Base-by-base conservation (phyloP, 179 eudicot genomes). In the Nepenthes alata region DNA sequence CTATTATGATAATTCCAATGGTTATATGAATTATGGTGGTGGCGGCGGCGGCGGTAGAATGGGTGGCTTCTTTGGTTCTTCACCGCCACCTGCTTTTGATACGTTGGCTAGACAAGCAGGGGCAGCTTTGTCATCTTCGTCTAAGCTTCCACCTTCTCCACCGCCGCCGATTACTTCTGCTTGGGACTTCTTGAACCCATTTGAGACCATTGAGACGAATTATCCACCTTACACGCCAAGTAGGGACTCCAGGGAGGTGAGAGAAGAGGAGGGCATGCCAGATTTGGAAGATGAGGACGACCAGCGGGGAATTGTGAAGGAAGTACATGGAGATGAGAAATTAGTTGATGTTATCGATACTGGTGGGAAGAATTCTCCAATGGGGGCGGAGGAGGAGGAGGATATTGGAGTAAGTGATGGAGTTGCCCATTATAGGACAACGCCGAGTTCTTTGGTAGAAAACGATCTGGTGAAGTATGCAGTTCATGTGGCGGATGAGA, bases 401-500 rank as follows among this genome's bases (percentile, higher is more conserved):
- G 70, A 55, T 16, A 71, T 59, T 35, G 77, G 69, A 41, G 63
- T 7, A 6, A 61, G 65, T 52, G 76, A 67, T 34, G 70, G 69
- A 0, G 91, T 78, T 51, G 56, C 61, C 2, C 58, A 50, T 38
- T 67, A 74, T 57, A 60, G 60, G 39, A 57, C 50, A 5, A 79
- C 79, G 70, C 68, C 69, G 25, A 74, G 72, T 48, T 69, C 49
- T 13, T 72, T 74, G 0, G 53, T 51, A 54, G 85, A 74, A 56
- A 63, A 55, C 57, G 76, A 74, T 47, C 74, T 80, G 3, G 80
- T 79, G 60, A 91, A 87, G 87, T 90, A 78, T 71, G 97, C 87
- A 70, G 98, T 93, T 34, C 90, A 79, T 69, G 68, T 87, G 81
- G 90, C 90, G 74, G 98, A 93, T 60, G 90, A 91, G 77, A 86